phyloP scores from a whole-genome alignment of 495 filamentous ascomycete genomes.

The Podospora australis region DNA sequence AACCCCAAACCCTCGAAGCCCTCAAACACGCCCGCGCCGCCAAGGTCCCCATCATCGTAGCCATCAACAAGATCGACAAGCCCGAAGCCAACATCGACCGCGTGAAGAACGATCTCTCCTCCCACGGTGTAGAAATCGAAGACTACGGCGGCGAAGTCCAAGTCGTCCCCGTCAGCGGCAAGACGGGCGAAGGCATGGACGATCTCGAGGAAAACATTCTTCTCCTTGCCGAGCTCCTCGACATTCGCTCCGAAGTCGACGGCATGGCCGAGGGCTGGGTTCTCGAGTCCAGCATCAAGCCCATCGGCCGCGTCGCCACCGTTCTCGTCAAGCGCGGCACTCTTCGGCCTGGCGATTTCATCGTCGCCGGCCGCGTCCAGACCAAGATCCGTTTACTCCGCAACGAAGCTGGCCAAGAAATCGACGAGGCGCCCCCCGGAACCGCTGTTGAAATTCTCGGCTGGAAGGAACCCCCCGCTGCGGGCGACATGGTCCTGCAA shows the following conservation, averaged over 20 bases:
- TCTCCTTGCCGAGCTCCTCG: slow-evolving; percentile 77
- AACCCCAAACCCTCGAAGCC: slow-evolving; percentile 93
- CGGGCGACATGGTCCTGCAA: slow-evolving; percentile 83
- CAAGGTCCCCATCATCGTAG: slow-evolving; percentile 91
- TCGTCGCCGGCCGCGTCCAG: slow-evolving; percentile 85
- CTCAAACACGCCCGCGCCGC: slow-evolving; percentile 90
- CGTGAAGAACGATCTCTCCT: slow-evolving; percentile 81
- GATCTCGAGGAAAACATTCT: slow-evolving; percentile 87
- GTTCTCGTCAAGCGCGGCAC: slow-evolving; percentile 85
- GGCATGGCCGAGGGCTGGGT: slow-evolving; percentile 89
- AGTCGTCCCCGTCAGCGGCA: slow-evolving; percentile 83
- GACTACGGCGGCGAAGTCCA: slow-evolving; percentile 95
- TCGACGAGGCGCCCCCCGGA: slow-evolving; percentile 74
- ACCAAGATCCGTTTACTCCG: slow-evolving; percentile 72
- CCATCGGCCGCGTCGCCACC: slow-evolving; percentile 79
- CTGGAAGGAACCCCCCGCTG: slow-evolving; percentile 86
- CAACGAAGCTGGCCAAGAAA: slow-evolving; percentile 73
- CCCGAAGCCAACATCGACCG: slow-evolving; percentile 67
- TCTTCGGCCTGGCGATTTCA: slow-evolving; percentile 67
- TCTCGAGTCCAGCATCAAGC: slow-evolving; percentile 86
- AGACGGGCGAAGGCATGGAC: slow-evolving; percentile 86
- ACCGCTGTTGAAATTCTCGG: slow-evolving; percentile 88
- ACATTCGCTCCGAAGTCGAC: slow-evolving; percentile 72
- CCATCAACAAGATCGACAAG: slow-evolving; percentile 97
- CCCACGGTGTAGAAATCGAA: slow-evolving; percentile 85